Evolutionary conservation across 176 grass and related monocot species (phyloP), one percentile per base, ranked within the genome.

Genomic region (Phoenix dactylifera): DNA sequence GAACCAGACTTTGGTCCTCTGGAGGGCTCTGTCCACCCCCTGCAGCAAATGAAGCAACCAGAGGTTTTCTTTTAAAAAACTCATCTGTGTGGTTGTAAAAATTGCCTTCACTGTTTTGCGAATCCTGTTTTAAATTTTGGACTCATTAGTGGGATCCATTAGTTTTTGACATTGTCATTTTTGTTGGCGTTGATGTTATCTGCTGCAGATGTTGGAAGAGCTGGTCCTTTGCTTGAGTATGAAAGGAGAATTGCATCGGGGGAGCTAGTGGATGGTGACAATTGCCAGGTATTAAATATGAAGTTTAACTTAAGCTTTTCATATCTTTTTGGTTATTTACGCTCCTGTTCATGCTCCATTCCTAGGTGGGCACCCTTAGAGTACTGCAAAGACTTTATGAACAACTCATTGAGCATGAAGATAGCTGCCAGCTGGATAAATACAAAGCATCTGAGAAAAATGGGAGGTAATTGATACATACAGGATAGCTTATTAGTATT

Each of bases 331-430:
- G 0, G 60, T 71, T 64, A n/a, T 44, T 23, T 7, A 29, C n/a
- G 59, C 52, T 51, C 24, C 22, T 59, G 24, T 32, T 70, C 6
- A 66, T 65, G 25, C 61, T 64, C 35, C 68, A 63, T 26, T 59
- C 58, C 72, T 82, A 97, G 93, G 25, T 91, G 53, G 84, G 80
- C 14, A 97, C 87, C 4, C 79, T 97, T 82, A 79, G 76, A 54
- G 71, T 82, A 65, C 58, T 91, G 70, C 87, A 92, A 77, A 85
- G 78, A 65, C 87, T 97, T 51, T 88, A 97, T 32, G 81, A 85
- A 4, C 71, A 88, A 17, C 74, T 97, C 76, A 63, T 78, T 29
- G 70, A 85, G 51, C 77, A 76, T 49, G 84, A 92, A 80, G 84
- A 85, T 26, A 64, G 25, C 20, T 91, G 87, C 30, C 81, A 76